A percentile compares a stretch with the other conserved stretches of the same genome.
phyloP scores from a whole-genome alignment of 805 yeast species.

The Teunomyces pallodes region DNA sequence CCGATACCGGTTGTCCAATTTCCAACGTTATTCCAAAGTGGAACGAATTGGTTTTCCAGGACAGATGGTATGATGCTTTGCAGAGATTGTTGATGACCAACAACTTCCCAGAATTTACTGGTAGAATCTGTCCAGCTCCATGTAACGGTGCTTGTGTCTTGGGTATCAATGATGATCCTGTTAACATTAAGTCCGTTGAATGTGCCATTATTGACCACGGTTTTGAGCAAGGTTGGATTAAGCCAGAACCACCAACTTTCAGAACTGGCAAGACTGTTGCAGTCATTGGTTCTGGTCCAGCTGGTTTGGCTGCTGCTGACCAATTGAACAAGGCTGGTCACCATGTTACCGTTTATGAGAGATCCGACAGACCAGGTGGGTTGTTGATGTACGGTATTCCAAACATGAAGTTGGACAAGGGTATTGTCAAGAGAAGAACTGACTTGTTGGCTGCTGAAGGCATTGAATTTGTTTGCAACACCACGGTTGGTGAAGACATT shows the following conservation, averaged over 20 bases:
- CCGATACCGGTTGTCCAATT: constrained; percentile 97
- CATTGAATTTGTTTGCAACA: constrained; percentile 68
- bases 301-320: constrained; percentile 96
- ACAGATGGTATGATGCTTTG: constrained; percentile 91
- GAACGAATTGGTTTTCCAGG: constrained; percentile 93
- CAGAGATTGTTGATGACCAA: constrained; percentile 92
- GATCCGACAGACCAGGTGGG: constrained; percentile 96
- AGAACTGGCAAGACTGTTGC: constrained; percentile 89
- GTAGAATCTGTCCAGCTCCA: constrained; percentile 98
- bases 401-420: constrained; percentile 95
- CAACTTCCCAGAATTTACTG: constrained; percentile 98
- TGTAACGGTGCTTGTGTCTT: constrained; percentile 94
- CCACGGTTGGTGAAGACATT: constrained; percentile 83
- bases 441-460: constrained; percentile 92
- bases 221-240: constrained; percentile 95
- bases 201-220: constrained; percentile 96
- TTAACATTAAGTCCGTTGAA: constrained; percentile 94
- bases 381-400: constrained; percentile 98
- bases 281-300: constrained; percentile 93
- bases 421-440: constrained; percentile 88
- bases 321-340: constrained; percentile 97
- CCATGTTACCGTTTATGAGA: constrained; percentile 84
- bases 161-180: constrained; percentile 92
- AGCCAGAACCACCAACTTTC: constrained; percentile 69
- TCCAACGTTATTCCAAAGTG: constrained; percentile 97